A percentile compares a stretch with the other conserved stretches of the same genome.
These are phyloP conservation scores for Dactylellina parvicollis DNA, from an alignment of 2,329 filamentous ascomycete genomes.

Conservation along the genomic window DNA sequence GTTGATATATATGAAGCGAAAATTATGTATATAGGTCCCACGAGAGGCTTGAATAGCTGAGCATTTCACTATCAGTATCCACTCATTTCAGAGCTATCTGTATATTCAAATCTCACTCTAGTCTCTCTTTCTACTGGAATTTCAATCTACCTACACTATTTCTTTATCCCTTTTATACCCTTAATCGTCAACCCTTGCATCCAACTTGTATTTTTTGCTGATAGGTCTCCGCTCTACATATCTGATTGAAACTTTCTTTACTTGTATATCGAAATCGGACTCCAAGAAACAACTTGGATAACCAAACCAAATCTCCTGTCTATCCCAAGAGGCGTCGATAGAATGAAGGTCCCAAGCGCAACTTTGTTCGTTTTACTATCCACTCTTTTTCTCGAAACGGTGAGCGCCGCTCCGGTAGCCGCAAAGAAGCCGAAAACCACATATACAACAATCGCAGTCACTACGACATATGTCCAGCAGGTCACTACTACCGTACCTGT, in stretches of 20 bases:
- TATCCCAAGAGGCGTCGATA: no score
- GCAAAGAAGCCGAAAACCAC: slow-evolving; percentile 10
- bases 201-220: no score
- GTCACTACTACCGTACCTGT: slow-evolving; percentile 29
- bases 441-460: slow-evolving; percentile 23
- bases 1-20: neutral
- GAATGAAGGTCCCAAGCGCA: slow-evolving; percentile 15
- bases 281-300: no score
- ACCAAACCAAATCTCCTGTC: no score
- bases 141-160: neutral
- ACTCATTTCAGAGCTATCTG: neutral
- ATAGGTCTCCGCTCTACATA: no score
- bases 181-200: no score
- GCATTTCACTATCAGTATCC: neutral
- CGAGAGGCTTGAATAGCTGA: no score
- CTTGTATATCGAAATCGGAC: no score
- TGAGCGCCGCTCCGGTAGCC: slow-evolving; percentile 6
- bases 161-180: neutral
- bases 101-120: neutral
- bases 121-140: neutral
- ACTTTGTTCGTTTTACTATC: neutral
- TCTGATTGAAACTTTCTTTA: neutral
- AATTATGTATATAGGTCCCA: neutral
- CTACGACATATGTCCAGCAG: slow-evolving; percentile 12
- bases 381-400: slow-evolving; percentile 2